These are phyloP conservation scores for Cytospora mali DNA, from an alignment of 2,329 filamentous ascomycete genomes.

Conservation along the genomic window DNA sequence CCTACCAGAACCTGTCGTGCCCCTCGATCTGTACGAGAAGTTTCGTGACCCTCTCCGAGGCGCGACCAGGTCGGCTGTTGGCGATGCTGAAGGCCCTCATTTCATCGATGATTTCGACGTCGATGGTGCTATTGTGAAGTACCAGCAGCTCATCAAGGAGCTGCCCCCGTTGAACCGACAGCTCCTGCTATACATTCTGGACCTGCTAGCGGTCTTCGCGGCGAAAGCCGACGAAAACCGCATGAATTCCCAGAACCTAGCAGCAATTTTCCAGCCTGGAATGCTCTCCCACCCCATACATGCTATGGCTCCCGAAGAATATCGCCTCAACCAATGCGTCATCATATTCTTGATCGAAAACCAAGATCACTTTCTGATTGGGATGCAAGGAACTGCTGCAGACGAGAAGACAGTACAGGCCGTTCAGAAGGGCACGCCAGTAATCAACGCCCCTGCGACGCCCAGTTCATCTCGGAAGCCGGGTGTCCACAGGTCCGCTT, in stretches of 20 bases:
- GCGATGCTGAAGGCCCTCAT: slow-evolving; percentile 68
- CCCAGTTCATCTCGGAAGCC: slow-evolving; percentile 56
- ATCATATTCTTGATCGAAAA: slow-evolving; percentile 98
- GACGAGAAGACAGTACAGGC: slow-evolving; percentile 73
- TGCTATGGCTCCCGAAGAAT: slow-evolving; percentile 94
- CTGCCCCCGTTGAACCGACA: slow-evolving; percentile 92
- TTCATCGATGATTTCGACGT: slow-evolving; percentile 75
- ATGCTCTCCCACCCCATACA: slow-evolving; percentile 92
- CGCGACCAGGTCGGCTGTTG: slow-evolving; percentile 71
- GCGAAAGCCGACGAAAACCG: slow-evolving; percentile 96
- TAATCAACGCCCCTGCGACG: slow-evolving; percentile 51
- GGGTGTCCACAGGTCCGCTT: slow-evolving; percentile 73
- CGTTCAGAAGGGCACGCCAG: slow-evolving; percentile 69
- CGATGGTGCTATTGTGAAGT: slow-evolving; percentile 74
- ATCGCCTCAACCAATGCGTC: slow-evolving; percentile 93
- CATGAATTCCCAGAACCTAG: slow-evolving; percentile 93
- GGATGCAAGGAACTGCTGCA: slow-evolving; percentile 98
- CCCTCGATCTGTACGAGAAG: slow-evolving; percentile 86
- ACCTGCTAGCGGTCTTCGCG: slow-evolving; percentile 93
- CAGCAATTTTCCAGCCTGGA: slow-evolving; percentile 96
- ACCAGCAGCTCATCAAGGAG: slow-evolving; percentile 89
- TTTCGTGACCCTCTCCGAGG: slow-evolving; percentile 82
- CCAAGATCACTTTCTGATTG: slow-evolving; percentile 96
- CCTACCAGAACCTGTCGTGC: slow-evolving; percentile 94
- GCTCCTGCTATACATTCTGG: slow-evolving; percentile 90